These are phyloP conservation scores for Juglanconis juglandina DNA, from an alignment of 2,329 filamentous ascomycete genomes.

Conservation along the genomic window DNA sequence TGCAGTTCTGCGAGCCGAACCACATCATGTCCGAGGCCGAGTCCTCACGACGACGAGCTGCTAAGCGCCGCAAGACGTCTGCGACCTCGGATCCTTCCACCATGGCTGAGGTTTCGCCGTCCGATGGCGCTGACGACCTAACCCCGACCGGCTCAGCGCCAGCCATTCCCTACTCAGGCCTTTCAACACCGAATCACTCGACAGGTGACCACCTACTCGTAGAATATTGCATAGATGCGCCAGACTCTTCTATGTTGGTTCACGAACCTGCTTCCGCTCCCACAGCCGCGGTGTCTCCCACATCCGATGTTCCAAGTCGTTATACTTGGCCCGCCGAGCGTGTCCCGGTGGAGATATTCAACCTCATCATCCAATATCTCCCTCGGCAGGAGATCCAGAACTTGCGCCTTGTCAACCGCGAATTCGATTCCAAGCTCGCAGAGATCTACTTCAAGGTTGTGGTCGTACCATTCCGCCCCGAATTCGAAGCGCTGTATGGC, in stretches of 20 bases:
- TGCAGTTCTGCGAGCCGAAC: not conserved
- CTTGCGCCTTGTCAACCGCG: slow-evolving; percentile 58
- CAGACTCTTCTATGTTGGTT: not conserved
- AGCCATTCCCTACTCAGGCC: not conserved
- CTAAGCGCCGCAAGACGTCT: slow-evolving; percentile 18
- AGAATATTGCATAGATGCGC: not conserved
- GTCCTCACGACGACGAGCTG: slow-evolving; percentile 1
- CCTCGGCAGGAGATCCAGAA: slow-evolving; percentile 56
- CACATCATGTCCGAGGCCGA: slow-evolving; percentile 8
- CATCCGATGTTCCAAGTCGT: too few relatives aligned
- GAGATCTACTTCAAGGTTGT: slow-evolving; percentile 56
- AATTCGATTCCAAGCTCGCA: slow-evolving; percentile 38
- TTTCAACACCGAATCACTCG: not conserved
- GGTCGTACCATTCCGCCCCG: slow-evolving; percentile 62
- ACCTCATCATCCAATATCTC: slow-evolving; percentile 52
- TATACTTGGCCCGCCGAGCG: slow-evolving; percentile 29
- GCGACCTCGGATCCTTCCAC: not conserved
- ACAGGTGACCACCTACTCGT: too few relatives aligned
- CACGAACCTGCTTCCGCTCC: not conserved
- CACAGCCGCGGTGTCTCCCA: not conserved
- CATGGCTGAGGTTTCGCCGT: not conserved
- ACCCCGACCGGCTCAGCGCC: not conserved
- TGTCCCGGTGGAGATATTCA: slow-evolving; percentile 62
- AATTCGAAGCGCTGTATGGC: slow-evolving; percentile 39
- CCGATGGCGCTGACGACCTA: not conserved